Evolutionary conservation across 2,329 filamentous ascomycete species (phyloP).

Genomic region (Arachnopeziza araneosa): DNA sequence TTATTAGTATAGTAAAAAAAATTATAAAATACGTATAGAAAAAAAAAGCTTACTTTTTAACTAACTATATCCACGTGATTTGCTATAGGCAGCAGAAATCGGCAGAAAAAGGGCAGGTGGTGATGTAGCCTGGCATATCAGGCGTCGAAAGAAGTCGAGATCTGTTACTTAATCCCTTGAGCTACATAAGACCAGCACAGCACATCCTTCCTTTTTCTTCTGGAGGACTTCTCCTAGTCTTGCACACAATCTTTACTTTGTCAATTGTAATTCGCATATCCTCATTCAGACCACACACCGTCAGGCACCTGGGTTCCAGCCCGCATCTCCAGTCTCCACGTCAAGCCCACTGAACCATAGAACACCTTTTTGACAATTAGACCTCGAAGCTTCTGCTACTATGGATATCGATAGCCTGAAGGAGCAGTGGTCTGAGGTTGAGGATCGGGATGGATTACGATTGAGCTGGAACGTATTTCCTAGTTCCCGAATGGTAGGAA

Average conservation of each 20-base stretch:
- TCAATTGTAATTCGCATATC: not conserved
- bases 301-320: not conserved
- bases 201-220: not conserved
- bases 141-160: not conserved
- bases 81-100: too few species aligned
- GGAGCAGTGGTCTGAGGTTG: slow-evolving; percentile 57
- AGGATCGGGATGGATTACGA: slow-evolving; percentile 92
- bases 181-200: not conserved
- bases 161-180: not conserved
- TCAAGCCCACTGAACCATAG: not conserved
- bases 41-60: too few species aligned
- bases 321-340: not conserved
- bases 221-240: not conserved
- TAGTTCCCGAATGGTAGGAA: slow-evolving; percentile 87
- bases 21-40: too few species aligned
- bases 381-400: not conserved
- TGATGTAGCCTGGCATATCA: not conserved
- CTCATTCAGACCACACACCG: not conserved
- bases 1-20: too few species aligned
- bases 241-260: not conserved
- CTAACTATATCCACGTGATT: too few species aligned
- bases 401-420: slow-evolving; percentile 31
- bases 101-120: too few species aligned
- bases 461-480: slow-evolving; percentile 99
- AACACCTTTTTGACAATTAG: not conserved